Conservation (phyloP, 2,329 filamentous ascomycete genomes). For the Colletotrichum liriopes region DNA sequence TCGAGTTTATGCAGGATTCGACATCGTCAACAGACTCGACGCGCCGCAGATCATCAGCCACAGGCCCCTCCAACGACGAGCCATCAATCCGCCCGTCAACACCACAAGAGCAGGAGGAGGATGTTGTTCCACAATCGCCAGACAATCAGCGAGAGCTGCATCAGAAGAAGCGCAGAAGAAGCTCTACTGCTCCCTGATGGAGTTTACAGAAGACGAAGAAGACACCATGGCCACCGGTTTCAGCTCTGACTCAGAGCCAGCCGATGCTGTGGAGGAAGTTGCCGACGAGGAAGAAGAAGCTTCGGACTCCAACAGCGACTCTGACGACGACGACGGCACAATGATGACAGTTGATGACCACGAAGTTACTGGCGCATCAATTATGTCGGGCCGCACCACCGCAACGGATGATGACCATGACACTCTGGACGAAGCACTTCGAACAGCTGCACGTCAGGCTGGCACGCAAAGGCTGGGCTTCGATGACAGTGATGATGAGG, state of each 20-base stretch:
- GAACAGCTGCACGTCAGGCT: constrained; percentile 81
- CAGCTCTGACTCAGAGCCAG: constrained; percentile 76
- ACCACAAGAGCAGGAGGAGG: constrained; percentile 73
- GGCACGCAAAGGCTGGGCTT: constrained; percentile 79
- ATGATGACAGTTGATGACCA: constrained; percentile 88
- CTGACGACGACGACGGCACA: constrained; percentile 83
- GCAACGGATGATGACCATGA: constrained; percentile 72
- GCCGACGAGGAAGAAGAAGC: constrained; percentile 64
- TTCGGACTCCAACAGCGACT: constrained; percentile 66
- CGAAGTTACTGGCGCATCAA: constrained; percentile 79
- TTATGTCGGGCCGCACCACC: constrained; percentile 72
- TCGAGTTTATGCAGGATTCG: constrained; percentile 90
- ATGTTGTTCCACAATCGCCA: constrained; percentile 71
- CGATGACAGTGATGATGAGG: constrained; percentile 65
- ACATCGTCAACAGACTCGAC: constrained; percentile 86
- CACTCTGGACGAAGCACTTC: constrained; percentile 82
- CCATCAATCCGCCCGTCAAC: constrained; percentile 71
- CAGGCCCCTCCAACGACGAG: constrained; percentile 45
- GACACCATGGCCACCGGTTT: constrained; percentile 83
- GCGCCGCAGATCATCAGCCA: constrained; percentile 77
- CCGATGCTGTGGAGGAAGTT: constrained; percentile 70
- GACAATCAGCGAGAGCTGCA: constrained; percentile 74
- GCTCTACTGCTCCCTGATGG: constrained; percentile 76
- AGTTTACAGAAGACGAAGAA: constrained; percentile 77
- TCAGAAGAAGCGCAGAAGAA: constrained; percentile 74